phyloP scores from a whole-genome alignment of 352 stramenopile genomes.

The Phytophthora multivora region DNA sequence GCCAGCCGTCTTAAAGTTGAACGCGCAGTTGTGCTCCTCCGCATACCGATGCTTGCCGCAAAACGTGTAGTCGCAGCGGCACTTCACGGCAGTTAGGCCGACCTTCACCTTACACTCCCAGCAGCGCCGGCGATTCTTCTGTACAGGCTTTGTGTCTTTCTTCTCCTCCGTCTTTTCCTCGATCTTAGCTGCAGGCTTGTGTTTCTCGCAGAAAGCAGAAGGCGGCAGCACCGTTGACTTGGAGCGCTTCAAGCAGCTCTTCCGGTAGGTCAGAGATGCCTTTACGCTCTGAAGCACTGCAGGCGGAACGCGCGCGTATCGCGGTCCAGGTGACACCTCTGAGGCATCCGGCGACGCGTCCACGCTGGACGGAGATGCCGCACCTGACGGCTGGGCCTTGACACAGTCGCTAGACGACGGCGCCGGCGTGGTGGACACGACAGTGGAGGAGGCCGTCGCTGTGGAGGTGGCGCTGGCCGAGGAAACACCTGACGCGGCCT shows the following conservation, averaged over 20 bases:
- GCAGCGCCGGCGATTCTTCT: slow-evolving; percentile 91
- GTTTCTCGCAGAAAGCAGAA: slow-evolving; percentile 10
- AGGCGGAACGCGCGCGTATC: slow-evolving; percentile 48
- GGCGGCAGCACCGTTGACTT: slow-evolving; percentile 54
- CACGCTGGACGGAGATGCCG: slow-evolving; percentile 24
- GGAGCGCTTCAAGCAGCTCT: slow-evolving; percentile 77
- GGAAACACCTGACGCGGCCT: slow-evolving; percentile 32
- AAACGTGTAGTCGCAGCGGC: slow-evolving; percentile 91
- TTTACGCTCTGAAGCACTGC: slow-evolving; percentile 57
- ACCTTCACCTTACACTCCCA: slow-evolving; percentile 90
- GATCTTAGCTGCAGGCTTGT: neutral
- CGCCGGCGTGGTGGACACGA: slow-evolving; percentile 23
- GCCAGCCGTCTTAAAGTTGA: slow-evolving; percentile 86
- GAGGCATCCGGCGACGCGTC: slow-evolving; percentile 15
- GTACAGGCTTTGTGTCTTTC: slow-evolving; percentile 37
- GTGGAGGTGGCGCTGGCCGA: slow-evolving; percentile 35
- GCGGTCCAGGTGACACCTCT: slow-evolving; percentile 1
- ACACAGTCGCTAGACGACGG: slow-evolving; percentile 35
- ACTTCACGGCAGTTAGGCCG: slow-evolving; percentile 83
- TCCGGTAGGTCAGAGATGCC: slow-evolving; percentile 55
- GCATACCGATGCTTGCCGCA: slow-evolving; percentile 90
- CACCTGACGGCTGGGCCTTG: slow-evolving; percentile 10
- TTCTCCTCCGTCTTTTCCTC: neutral
- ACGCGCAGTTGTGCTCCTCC: slow-evolving; percentile 87
- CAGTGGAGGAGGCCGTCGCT: slow-evolving; percentile 31